Evolutionary conservation across 2,329 filamentous ascomycete species (phyloP).

Genomic region (Trichoderma gracile): DNA sequence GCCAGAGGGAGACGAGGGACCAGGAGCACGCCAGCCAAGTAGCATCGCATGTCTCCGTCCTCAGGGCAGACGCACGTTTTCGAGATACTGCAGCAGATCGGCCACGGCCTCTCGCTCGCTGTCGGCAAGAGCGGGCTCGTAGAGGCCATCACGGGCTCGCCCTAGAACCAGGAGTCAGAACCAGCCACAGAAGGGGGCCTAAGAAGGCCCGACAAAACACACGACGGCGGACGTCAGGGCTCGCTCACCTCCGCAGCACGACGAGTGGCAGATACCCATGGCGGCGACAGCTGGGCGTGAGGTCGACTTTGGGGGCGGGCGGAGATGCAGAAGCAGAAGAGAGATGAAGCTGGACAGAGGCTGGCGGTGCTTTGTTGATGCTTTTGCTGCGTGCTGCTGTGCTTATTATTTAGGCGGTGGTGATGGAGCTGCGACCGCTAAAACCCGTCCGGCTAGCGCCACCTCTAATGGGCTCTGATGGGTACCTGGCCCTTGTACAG

Average conservation of each 20-base stretch:
- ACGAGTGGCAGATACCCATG: constrained; percentile 64
- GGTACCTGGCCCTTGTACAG: not conserved
- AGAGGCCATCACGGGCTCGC: constrained; percentile 76
- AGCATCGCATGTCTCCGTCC: constrained; percentile 9
- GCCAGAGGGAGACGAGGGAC: not conserved
- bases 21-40: not conserved
- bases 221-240: not conserved
- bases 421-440: constrained; percentile 19
- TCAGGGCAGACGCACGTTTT: constrained; percentile 71
- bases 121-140: constrained; percentile 87
- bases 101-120: constrained; percentile 96
- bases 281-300: constrained; percentile 31
- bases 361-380: constrained; percentile 23
- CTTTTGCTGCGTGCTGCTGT: constrained; percentile 3
- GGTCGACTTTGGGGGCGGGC: constrained; percentile 9
- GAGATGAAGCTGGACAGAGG: constrained; percentile 4
- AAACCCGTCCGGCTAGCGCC: constrained; percentile 11
- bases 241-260: constrained; percentile 55
- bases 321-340: constrained; percentile 2
- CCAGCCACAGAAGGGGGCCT: constrained; percentile 12
- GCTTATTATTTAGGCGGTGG: constrained; percentile 18
- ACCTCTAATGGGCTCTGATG: constrained; percentile 13
- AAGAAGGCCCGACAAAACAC: constrained; percentile 4
- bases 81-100: constrained; percentile 90
- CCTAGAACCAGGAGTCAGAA: constrained; percentile 46